A percentile compares a stretch with the other conserved stretches of the same genome.
These are phyloP conservation scores for Microbotryum scabiosae DNA, from an alignment of 1,284 basidiomycete genomes.

Conservation along the genomic window DNA sequence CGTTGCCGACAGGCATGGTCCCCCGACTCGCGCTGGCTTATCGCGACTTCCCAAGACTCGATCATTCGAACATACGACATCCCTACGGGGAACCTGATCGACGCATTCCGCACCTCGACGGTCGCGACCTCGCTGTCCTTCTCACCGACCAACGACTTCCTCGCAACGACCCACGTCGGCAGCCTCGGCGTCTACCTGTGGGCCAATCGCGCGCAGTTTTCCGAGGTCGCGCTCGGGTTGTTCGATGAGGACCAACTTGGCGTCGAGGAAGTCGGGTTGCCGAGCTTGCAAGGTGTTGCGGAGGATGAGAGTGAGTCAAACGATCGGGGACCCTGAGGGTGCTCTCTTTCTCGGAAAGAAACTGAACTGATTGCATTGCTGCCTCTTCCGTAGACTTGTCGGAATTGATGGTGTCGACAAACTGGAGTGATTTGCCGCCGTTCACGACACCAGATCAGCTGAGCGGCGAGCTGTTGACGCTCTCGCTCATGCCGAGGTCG, in stretches of 20 bases:
- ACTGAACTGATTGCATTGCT: no score
- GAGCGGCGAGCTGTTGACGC: constrained; percentile 74
- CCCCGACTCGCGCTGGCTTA: constrained; percentile 86
- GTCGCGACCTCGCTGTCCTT: constrained; percentile 85
- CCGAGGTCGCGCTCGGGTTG: constrained; percentile 71
- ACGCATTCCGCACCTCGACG: constrained; percentile 82
- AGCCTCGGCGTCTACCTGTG: constrained; percentile 90
- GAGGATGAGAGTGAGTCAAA: constrained; percentile 39
- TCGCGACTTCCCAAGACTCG: constrained; percentile 79
- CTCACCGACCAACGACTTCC: constrained; percentile 89
- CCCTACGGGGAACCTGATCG: constrained; percentile 82
- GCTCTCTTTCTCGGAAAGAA: no score
- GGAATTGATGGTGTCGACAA: constrained; percentile 15
- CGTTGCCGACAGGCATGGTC: constrained; percentile 58
- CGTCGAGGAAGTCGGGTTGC: constrained; percentile 56
- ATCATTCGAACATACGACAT: constrained; percentile 93
- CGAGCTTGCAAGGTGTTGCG: constrained; percentile 70
- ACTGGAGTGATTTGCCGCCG: constrained; percentile 44
- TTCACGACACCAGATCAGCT: constrained; percentile 79
- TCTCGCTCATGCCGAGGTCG: constrained; percentile 83
- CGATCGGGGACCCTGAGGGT: not conserved
- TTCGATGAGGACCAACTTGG: constrained; percentile 63
- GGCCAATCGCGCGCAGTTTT: constrained; percentile 93
- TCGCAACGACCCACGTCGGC: constrained; percentile 90
- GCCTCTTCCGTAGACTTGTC: constrained; percentile 13